Percentiles rank a stretch among this genome's conserved stretches.
Evolutionary conservation across 768 basidiomycete genomes (phyloP).

Genomic region (Boletus rubroflammeus): DNA sequence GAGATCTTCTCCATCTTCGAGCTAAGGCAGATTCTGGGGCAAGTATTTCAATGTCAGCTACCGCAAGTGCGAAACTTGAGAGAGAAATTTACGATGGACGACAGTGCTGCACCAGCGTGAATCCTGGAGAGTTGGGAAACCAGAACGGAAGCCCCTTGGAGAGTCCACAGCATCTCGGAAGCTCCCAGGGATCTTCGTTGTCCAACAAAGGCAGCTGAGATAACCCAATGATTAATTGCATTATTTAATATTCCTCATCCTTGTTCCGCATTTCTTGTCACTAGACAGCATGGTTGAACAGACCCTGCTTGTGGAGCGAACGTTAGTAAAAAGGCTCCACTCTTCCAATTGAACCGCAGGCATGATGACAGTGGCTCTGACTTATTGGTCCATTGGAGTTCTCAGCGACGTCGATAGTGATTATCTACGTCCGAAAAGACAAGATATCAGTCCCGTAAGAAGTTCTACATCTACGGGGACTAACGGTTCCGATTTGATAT

Average conservation of each 20-base stretch:
- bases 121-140: background rate
- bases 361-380: background rate
- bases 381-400: background rate
- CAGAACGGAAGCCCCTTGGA: background rate
- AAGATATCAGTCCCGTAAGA: background rate
- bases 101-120: background rate
- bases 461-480: background rate
- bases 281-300: background rate
- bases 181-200: background rate
- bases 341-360: background rate
- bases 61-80: background rate
- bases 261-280: background rate
- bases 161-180: constrained; percentile 6
- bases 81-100: background rate
- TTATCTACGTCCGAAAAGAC: background rate
- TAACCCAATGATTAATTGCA: no score
- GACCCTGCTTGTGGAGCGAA: background rate
- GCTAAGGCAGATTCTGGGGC: background rate
- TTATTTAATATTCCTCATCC: background rate
- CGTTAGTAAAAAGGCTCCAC: background rate
- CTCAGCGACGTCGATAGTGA: background rate
- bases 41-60: background rate
- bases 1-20: constrained; percentile 23
- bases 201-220: constrained; percentile 7
- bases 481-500: background rate